These are phyloP conservation scores for Dendrobium nobile DNA, from an alignment of 106 monocot genomes.

Conservation along the genomic window DNA sequence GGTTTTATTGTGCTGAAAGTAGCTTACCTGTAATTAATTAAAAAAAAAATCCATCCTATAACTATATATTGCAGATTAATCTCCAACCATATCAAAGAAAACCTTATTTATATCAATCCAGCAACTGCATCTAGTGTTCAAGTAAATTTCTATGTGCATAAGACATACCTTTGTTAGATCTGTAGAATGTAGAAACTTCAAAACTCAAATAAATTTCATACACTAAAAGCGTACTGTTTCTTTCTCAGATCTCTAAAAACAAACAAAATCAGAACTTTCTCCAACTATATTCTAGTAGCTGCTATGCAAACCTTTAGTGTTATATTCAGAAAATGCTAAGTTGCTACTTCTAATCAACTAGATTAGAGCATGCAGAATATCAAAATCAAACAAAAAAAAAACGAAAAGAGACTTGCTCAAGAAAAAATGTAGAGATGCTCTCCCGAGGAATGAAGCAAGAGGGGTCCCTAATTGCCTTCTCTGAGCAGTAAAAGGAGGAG, in stretches of 20 bases:
- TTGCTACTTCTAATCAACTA: not conserved
- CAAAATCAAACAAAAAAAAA: not conserved
- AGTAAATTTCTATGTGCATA: not conserved
- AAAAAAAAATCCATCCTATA: not conserved
- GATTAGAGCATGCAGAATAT: not conserved
- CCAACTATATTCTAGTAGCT: not conserved
- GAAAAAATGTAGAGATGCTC: slow-evolving; percentile 1
- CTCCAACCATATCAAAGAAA: not conserved
- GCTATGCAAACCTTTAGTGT: not conserved
- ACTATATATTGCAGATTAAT: no score
- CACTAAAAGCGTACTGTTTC: not conserved
- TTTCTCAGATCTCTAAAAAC: not conserved
- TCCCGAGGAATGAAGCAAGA: not conserved
- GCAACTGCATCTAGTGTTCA: not conserved
- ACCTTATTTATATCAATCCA: not conserved
- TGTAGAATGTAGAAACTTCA: not conserved
- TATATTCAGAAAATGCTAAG: not conserved
- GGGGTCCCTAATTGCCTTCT: not conserved
- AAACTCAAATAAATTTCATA: not conserved
- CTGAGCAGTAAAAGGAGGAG: not conserved
- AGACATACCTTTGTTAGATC: not conserved
- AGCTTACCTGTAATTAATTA: not conserved
- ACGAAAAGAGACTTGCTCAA: not conserved
- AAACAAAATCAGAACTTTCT: not conserved
- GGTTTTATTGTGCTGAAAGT: not conserved